These are phyloP conservation scores for Eutreptiella sp. DNA, from an alignment of 208 protist species.

Conservation along the genomic window DNA sequence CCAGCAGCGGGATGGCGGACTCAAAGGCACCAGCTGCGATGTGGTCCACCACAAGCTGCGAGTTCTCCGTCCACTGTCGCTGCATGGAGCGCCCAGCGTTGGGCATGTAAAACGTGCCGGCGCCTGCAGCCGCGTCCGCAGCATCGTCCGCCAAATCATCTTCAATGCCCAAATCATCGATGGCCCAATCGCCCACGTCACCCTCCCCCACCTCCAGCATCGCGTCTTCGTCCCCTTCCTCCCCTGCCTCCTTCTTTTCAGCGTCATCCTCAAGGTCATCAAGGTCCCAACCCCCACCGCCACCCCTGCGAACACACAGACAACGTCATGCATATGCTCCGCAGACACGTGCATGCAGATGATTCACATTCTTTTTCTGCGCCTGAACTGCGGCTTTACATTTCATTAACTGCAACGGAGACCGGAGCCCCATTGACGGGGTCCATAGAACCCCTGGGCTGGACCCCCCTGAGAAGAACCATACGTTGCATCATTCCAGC, in stretches of 20 bases:
- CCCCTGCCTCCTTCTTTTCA: constrained; percentile 27
- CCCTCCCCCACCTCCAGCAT: background rate
- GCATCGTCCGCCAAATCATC: constrained; percentile 6
- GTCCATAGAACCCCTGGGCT: too few species aligned
- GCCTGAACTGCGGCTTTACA: too few species aligned
- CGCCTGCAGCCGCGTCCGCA: background rate
- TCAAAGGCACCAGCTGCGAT: constrained; percentile 87
- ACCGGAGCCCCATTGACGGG: too few species aligned
- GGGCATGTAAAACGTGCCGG: constrained; percentile 35
- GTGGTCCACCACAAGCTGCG: constrained; percentile 77
- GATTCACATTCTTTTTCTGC: too few species aligned
- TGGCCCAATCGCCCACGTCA: constrained; percentile 25
- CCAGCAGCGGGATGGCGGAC: constrained; percentile 75
- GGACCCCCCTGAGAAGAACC: too few species aligned
- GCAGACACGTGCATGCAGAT: constrained; percentile 50
- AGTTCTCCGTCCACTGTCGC: constrained; percentile 72
- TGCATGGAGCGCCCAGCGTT: constrained; percentile 42
- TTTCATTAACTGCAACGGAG: too few species aligned
- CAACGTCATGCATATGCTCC: constrained; percentile 4
- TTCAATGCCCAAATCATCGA: constrained; percentile 1
- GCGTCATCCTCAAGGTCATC: constrained; percentile 42
- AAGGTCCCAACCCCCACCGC: constrained; percentile 11
- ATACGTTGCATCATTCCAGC: too few species aligned
- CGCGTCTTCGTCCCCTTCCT: constrained; percentile 7
- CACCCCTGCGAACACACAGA: background rate